Evolutionary conservation across 495 filamentous ascomycete species (phyloP), one percentile per base, ranked within the genome.

Genomic region (Cercophora samala): DNA sequence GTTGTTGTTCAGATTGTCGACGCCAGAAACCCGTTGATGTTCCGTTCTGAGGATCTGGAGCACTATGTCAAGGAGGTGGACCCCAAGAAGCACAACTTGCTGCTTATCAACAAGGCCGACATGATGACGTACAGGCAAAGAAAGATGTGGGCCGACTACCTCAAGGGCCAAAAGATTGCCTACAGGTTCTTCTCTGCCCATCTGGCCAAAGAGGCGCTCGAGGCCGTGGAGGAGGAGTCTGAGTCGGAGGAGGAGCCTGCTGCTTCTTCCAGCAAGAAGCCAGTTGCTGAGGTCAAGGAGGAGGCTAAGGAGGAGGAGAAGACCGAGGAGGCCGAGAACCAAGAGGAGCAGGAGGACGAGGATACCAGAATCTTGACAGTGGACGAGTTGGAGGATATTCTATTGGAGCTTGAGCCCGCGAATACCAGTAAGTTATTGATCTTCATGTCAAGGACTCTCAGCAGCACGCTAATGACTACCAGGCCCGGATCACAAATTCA

Each of bases 1-100:
- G 80, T 99, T 24, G 87, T 99, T 2, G 95, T 98, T 58, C 96
- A 99, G 82, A 99, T 99, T 80, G 96, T 98, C 68, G 96, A 99
- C 82, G 96, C 96, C 5, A 83, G 96, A 68, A 97, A 97, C 78
- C 96, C 96, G 5, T 82, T 98, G 13, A 84, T 97, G 71, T 99
- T 98, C 80, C 87, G 96, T 18, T 96, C 88, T 13, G 94, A 97
- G 74, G 96, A 98, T 80, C 77, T 99, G 60, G 96, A 97, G 74
- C 84, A 78, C 64, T 99, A 99, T 70, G 95, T 98, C 59, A 93
- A 95, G 80, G 92, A 97, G 76, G 90, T 98, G 26, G 89, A 92
- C 73, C 77, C 88, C 1, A 87, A 85, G 73, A 99, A 99, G 84
- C 85, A 91, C 69, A 99, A 99, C 76, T 73, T 99, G 72, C 78